Base-by-base conservation (phyloP, 2,329 filamentous ascomycete genomes). In the Neoarthrinium moseri region DNA sequence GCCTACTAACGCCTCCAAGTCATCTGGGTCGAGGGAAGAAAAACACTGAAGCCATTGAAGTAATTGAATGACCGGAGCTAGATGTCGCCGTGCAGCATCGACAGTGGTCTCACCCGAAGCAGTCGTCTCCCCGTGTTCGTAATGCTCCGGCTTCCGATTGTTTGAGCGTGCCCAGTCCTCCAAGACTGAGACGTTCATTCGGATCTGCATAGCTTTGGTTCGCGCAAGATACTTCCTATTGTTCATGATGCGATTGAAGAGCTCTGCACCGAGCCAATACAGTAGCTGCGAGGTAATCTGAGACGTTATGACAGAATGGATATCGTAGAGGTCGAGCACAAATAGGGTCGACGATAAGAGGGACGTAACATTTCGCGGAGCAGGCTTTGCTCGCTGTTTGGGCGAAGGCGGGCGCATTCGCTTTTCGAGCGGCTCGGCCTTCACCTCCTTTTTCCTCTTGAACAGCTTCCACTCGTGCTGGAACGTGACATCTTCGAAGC, bases 401-500 rank as follows among this genome's bases (percentile, higher is more conserved):
- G 94, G 94, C 15, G 92, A 96, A 2, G 92, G 94, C 12, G 94
- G 94, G 32, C 92, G 83, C 60, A 91, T 91, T 34, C 91, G 83
- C 69, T 95, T 96, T 67, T 96, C 92, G 2, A 87, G 75, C 1
- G 92, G 90, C 63, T 97, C 91, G 44, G 90, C 86, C 67, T 96
- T 95, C 30, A 91, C 84, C 56, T 95, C 91, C 50, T 87, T 82
- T 66, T 96, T 97, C 46, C 87, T 82, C 62, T 94, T 91, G 70
- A 99, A 95, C 29, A 99, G 78, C 59, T 96, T 96, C 94, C 94
- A 99, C 64, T 99, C 94, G 62, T 97, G 91, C 64, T 97, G 92
- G 61, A 99, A 99, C 5, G 90, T 86, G 49, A 99, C 90, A 61
- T 96, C 92, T 62, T 97, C 92, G 55, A 99, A 94, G 1, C 94